These are phyloP conservation scores for Gleditsia sinensis DNA, from an alignment of 306 rosid genomes.

Conservation along the genomic window DNA sequence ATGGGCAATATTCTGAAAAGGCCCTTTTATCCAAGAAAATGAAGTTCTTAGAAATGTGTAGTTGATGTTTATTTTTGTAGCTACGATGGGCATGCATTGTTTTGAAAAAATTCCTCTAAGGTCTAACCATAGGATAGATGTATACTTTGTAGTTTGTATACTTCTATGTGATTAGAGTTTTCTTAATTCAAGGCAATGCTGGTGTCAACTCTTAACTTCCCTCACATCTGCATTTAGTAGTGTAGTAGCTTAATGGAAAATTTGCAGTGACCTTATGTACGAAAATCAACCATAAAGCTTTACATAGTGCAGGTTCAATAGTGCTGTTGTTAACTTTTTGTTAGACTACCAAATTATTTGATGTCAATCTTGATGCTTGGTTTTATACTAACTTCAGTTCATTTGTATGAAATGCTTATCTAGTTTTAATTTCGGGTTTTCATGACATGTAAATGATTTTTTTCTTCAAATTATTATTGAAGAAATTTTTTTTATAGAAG, in stretches of 20 bases:
- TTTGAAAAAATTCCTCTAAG: background rate
- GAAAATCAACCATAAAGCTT: background rate
- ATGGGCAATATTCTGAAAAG: background rate
- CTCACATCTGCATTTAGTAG: background rate
- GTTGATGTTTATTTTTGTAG: constrained; percentile 1
- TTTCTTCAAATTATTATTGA: background rate
- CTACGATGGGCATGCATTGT: background rate
- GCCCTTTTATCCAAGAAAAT: background rate
- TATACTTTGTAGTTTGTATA: background rate
- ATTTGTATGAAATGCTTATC: background rate
- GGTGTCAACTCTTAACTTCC: background rate
- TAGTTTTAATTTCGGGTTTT: constrained; percentile 22
- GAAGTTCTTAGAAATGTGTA: constrained; percentile 1
- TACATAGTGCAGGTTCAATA: constrained; percentile 2
- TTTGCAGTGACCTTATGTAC: background rate
- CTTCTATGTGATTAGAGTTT: constrained; percentile 5
- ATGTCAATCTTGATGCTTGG: background rate
- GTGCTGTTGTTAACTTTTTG: background rate
- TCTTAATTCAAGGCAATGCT: constrained; percentile 2
- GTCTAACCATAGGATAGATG: background rate
- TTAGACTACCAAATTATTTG: background rate
- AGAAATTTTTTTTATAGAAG: no score
- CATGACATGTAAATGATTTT: background rate
- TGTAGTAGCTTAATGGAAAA: constrained; percentile 1
- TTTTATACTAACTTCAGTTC: background rate